Percentiles rank a stretch among this genome's conserved stretches.
These are phyloP conservation scores for Colletotrichum eremochloae DNA, from an alignment of 2,329 filamentous ascomycete genomes.

Conservation along the genomic window DNA sequence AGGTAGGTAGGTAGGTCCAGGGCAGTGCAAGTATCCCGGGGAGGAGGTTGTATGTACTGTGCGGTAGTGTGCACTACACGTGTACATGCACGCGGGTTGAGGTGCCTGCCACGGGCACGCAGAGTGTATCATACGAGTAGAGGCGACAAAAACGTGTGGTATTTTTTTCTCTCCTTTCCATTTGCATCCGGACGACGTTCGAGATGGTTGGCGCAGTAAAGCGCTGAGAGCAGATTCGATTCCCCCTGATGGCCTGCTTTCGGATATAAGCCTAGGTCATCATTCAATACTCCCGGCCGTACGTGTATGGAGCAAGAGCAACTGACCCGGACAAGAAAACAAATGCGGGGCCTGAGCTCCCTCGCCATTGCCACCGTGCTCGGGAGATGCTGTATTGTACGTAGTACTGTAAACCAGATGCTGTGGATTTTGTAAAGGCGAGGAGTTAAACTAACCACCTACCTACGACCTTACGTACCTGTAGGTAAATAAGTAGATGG, in stretches of 20 bases:
- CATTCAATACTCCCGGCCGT: neutral
- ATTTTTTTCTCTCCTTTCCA: neutral
- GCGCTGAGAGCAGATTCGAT: neutral
- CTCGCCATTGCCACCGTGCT: neutral
- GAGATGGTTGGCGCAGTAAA: conserved; percentile 21
- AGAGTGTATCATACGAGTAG: conserved; percentile 5
- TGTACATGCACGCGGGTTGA: conserved; percentile 20
- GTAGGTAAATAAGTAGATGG: no score
- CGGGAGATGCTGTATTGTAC: neutral
- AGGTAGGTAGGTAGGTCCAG: no score
- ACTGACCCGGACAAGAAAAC: neutral
- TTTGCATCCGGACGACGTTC: conserved; percentile 37
- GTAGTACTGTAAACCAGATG: no score
- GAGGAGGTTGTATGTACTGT: neutral
- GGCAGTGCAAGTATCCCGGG: no score
- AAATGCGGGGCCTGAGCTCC: neutral
- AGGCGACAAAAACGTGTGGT: neutral
- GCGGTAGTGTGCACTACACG: no score
- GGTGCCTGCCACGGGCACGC: conserved; percentile 1
- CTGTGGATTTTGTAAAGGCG: no score
- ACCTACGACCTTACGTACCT: no score
- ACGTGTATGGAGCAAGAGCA: neutral
- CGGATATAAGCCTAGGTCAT: neutral
- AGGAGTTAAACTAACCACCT: no score
- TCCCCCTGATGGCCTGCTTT: neutral